phyloP scores from a whole-genome alignment of 345 rosid species.

The Salix exigua region DNA sequence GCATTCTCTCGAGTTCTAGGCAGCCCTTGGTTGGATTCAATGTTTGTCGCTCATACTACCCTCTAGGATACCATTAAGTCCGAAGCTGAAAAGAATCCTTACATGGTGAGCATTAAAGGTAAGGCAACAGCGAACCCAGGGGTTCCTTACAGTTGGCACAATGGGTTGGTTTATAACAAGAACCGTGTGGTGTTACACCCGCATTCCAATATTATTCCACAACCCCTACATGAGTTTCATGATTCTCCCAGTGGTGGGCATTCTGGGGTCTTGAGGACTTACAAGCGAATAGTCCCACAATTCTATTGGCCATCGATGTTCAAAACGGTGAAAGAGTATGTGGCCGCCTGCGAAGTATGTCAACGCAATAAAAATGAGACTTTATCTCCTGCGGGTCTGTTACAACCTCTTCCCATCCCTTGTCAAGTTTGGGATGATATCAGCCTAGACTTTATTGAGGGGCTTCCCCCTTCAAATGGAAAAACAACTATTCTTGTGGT shows the following conservation, averaged over 20 bases:
- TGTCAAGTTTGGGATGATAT: too few relatives aligned
- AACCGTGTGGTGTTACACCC: not conserved
- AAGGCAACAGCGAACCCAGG: not conserved
- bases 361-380: too few relatives aligned
- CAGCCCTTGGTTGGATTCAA: too few relatives aligned
- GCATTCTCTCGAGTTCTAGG: too few relatives aligned
- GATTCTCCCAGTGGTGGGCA: not conserved
- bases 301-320: not conserved
- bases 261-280: not conserved
- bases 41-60: too few relatives aligned
- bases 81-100: fast-evolving
- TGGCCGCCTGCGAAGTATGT: not conserved
- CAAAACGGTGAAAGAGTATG: not conserved
- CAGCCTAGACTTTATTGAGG: too few relatives aligned
- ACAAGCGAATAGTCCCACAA: fast-evolving
- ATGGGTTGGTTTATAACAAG: not conserved
- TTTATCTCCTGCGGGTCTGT: too few relatives aligned
- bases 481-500: too few relatives aligned
- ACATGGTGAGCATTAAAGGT: not conserved
- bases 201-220: not conserved
- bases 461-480: too few relatives aligned
- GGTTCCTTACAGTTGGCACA: not conserved
- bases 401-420: too few relatives aligned
- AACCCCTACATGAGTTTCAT: not conserved
- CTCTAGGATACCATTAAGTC: not conserved